Evolutionary conservation across 2,329 filamentous ascomycete species (phyloP).

Genomic region (Huntiella abstrusa): DNA sequence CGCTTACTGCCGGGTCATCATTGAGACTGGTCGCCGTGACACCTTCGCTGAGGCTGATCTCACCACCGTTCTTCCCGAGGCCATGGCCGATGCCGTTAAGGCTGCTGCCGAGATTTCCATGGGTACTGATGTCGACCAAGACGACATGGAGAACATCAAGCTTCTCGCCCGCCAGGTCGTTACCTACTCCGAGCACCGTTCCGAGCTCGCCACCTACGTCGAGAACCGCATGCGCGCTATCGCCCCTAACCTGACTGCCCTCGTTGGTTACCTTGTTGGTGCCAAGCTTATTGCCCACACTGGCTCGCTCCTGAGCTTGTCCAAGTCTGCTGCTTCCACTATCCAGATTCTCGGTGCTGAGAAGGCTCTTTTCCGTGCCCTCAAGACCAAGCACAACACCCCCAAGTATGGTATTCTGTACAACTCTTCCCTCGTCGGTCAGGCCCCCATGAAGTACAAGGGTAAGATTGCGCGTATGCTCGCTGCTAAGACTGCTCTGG

Average conservation of each 20-base stretch:
- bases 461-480: conserved; percentile 97
- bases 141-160: conserved; percentile 86
- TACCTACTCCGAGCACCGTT: conserved; percentile 74
- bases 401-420: conserved; percentile 96
- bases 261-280: conserved; percentile 85
- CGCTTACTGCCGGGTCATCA: conserved; percentile 74
- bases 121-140: conserved; percentile 88
- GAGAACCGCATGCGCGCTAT: conserved; percentile 91
- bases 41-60: conserved; percentile 62
- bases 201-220: conserved; percentile 74
- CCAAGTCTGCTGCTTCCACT: conserved; percentile 86
- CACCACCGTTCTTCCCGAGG: conserved; percentile 80
- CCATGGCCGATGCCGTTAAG: conserved; percentile 84
- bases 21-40: conserved; percentile 74
- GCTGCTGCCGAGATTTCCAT: conserved; percentile 90
- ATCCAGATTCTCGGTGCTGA: conserved; percentile 97
- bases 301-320: conserved; percentile 82
- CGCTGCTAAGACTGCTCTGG: conserved; percentile 80
- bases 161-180: conserved; percentile 86
- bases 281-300: conserved; percentile 88
- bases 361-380: conserved; percentile 92
- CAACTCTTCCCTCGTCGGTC: conserved; percentile 82
- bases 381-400: conserved; percentile 98
- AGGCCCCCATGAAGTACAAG: conserved; percentile 97
- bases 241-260: conserved; percentile 81